Conservation (phyloP, 176 grass and related monocot species). For the Eragrostis nindensis region DNA sequence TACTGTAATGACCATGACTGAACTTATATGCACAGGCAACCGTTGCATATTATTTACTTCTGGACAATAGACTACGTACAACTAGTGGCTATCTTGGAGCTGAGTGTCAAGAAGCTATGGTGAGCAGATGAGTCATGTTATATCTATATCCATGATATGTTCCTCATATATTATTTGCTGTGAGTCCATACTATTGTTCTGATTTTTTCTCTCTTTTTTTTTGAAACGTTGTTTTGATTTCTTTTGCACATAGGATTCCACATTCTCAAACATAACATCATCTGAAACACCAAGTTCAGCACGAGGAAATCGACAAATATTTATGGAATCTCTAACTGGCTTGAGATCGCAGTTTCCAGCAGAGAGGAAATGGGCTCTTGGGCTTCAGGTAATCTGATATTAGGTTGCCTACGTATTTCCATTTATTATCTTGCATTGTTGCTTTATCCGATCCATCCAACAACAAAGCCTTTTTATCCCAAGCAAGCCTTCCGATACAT, state of each 20-base stretch:
- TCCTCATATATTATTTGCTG: conserved; percentile 24
- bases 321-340: conserved; percentile 66
- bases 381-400: conserved; percentile 69
- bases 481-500: no score
- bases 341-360: conserved; percentile 64
- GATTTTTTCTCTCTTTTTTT: no score
- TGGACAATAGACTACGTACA: conserved; percentile 72
- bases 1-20: conserved; percentile 7
- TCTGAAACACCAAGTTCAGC: conserved; percentile 54
- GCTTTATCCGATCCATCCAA: not conserved
- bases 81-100: conserved; percentile 78
- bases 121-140: conserved; percentile 19
- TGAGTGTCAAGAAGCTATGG: conserved; percentile 83
- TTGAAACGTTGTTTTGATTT: no score
- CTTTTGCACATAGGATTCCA: conserved; percentile 49
- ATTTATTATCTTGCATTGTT: not conserved
- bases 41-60: conserved; percentile 88
- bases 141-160: not conserved
- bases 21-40: conserved; percentile 64
- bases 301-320: conserved; percentile 54
- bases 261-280: conserved; percentile 50
- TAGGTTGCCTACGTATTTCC: not conserved
- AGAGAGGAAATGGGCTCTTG: conserved; percentile 89
- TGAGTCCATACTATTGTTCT: not conserved
- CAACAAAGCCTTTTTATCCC: no score